These are phyloP conservation scores for Ramalina intermedia DNA, from an alignment of 495 filamentous ascomycete species.

Conservation along the genomic window DNA sequence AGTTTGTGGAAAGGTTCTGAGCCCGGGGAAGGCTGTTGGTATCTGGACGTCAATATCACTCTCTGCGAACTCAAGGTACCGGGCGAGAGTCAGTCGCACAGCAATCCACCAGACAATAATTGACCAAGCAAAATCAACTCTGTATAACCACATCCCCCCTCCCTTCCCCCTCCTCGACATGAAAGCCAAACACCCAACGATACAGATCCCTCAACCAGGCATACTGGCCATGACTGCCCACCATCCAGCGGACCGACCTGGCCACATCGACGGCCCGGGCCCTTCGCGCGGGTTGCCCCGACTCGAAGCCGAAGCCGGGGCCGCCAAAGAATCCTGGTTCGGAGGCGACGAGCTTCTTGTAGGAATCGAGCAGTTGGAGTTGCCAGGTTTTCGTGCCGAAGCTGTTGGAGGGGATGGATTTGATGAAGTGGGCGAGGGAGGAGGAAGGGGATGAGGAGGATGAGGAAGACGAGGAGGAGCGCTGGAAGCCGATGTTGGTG, in stretches of 20 bases:
- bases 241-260: slow-evolving; percentile 61
- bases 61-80: too few relatives aligned
- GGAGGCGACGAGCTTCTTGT: slow-evolving; percentile 57
- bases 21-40: too few relatives aligned
- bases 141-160: slow-evolving; percentile 13
- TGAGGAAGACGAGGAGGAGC: slow-evolving; percentile 13
- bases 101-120: too few relatives aligned
- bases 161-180: slow-evolving; percentile 49
- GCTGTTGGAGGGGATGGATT: slow-evolving; percentile 55
- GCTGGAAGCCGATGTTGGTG: slow-evolving; percentile 58
- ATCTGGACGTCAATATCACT: too few relatives aligned
- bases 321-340: slow-evolving; percentile 47
- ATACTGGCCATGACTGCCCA: slow-evolving; percentile 44
- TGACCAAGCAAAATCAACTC: background rate
- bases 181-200: slow-evolving; percentile 71
- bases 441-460: slow-evolving; percentile 4
- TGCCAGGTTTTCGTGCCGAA: slow-evolving; percentile 65
- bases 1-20: too few relatives aligned
- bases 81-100: too few relatives aligned
- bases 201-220: slow-evolving; percentile 67
- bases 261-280: slow-evolving; percentile 57
- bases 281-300: slow-evolving; percentile 28
- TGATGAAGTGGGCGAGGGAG: slow-evolving; percentile 54
- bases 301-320: slow-evolving; percentile 5
- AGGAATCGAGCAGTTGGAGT: slow-evolving; percentile 52